These are phyloP conservation scores for Dothideomycetes sp. DNA, from an alignment of 2,329 filamentous ascomycete species.

Conservation along the genomic window DNA sequence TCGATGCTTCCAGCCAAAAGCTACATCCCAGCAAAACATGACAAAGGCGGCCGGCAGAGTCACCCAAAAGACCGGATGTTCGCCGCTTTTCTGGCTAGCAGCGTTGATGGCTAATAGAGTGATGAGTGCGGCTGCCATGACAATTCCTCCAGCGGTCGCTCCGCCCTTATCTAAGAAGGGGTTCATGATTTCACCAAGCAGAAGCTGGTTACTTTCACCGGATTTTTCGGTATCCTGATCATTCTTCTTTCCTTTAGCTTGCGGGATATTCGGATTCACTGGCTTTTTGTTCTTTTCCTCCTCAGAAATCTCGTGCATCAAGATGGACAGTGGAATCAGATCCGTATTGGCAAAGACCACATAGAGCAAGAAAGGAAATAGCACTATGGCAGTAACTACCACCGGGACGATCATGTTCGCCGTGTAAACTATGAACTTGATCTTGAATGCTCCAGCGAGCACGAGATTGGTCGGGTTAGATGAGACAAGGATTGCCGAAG, in stretches of 20 bases:
- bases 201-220: conserved; percentile 46
- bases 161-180: conserved; percentile 61
- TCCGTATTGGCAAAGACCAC: conserved; percentile 56
- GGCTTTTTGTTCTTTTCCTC: conserved; percentile 48
- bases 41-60: conserved; percentile 59
- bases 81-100: conserved; percentile 39
- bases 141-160: conserved; percentile 52
- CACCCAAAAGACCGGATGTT: conserved; percentile 56
- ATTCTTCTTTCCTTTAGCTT: conserved; percentile 47
- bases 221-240: conserved; percentile 42
- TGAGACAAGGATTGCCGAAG: conserved; percentile 66
- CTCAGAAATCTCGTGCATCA: conserved; percentile 58
- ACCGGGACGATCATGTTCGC: conserved; percentile 71
- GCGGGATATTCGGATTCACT: conserved; percentile 64
- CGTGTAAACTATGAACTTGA: conserved; percentile 64
- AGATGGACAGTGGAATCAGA: conserved; percentile 56
- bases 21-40: conserved; percentile 60
- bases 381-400: conserved; percentile 54
- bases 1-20: conserved; percentile 54
- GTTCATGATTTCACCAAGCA: conserved; percentile 66
- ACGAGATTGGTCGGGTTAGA: conserved; percentile 72
- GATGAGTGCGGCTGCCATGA: conserved; percentile 60
- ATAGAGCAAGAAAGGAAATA: conserved; percentile 63
- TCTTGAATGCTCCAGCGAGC: conserved; percentile 60
- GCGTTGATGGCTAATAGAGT: conserved; percentile 60